A percentile compares a stretch with the other conserved stretches of the same genome.
phyloP scores from a whole-genome alignment of 495 filamentous ascomycete genomes.

The Talaromyces liani region DNA sequence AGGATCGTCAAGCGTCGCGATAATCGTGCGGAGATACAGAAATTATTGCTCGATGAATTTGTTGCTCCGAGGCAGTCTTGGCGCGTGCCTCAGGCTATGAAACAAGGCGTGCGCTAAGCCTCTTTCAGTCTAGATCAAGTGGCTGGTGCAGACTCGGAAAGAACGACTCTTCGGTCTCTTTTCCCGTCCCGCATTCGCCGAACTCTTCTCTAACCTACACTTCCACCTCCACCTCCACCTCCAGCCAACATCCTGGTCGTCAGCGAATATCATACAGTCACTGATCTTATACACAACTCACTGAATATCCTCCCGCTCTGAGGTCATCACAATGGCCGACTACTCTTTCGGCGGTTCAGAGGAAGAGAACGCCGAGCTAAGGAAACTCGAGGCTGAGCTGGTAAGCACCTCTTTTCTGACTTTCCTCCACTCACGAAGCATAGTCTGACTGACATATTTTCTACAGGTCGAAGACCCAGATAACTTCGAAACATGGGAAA shows the following conservation, averaged over 20 bases:
- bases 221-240: neutral
- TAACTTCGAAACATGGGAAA: constrained; percentile 93
- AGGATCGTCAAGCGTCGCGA: neutral
- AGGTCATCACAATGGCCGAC: constrained; percentile 41
- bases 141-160: neutral
- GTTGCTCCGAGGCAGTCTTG: neutral
- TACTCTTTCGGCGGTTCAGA: constrained; percentile 69
- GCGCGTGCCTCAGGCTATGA: neutral
- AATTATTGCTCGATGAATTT: neutral
- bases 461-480: constrained; percentile 65
- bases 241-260: neutral
- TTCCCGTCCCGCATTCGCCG: neutral
- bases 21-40: neutral
- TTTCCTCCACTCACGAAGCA: neutral
- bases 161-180: neutral
- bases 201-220: neutral
- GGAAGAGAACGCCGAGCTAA: constrained; percentile 80
- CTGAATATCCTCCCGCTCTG: neutral
- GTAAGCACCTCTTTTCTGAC: constrained; percentile 43
- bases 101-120: neutral
- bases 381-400: constrained; percentile 68
- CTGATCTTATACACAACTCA: neutral
- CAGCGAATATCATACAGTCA: neutral
- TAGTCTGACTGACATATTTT: constrained; percentile 9
- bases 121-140: neutral